Evolutionary conservation across 495 filamentous ascomycete species (phyloP), one percentile per base, ranked within the genome.

Genomic region (Opeltia flavorubescens): DNA sequence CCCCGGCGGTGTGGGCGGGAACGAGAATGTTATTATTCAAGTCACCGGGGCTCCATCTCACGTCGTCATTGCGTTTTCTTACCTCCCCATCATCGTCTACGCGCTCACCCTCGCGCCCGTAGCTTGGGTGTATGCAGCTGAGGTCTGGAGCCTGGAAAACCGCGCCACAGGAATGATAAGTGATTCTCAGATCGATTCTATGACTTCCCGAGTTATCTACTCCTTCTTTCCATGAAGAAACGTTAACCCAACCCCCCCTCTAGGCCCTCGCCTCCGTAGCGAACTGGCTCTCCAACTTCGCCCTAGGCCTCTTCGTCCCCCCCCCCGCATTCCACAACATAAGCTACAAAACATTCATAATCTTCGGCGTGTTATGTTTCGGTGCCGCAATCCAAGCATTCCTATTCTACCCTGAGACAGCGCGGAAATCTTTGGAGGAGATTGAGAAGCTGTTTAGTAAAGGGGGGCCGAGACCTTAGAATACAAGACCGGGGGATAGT

Each of bases 231-330:
- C n/a, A n/a, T n/a, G n/a, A n/a, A n/a, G n/a, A n/a, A n/a, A n/a
- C n/a, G n/a, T n/a, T n/a, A n/a, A n/a, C n/a, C n/a, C n/a, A n/a
- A n/a, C n/a, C n/a, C n/a, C n/a, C n/a, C n/a, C n/a, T n/a, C n/a
- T n/a, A n/a, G n/a, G 75, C 71, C 18, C 63, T 84, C 20, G 75
- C 80, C 0, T 74, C 80, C 0, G 67, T 78, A 21, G 75, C 74
- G 2, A 86, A 88, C 62, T 84, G 81, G 81, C 68, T 83, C 13
- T 86, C 84, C 69, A 84, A 84, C 66, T 84, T 84, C 53, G 81
- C 80, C 0, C 60, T 86, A 3, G 80, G 76, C 4, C 70, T 81
- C 55, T 85, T 85, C 59, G 72, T 81, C 4, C 79, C 82, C 1
- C 79, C 82, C 1, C 78, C 81, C 0, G 78, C 72, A 0, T 83